A percentile compares a stretch with the other conserved stretches of the same genome.
Conservation (phyloP, 1,284 basidiomycete genomes). For the Tilletia horrida region DNA sequence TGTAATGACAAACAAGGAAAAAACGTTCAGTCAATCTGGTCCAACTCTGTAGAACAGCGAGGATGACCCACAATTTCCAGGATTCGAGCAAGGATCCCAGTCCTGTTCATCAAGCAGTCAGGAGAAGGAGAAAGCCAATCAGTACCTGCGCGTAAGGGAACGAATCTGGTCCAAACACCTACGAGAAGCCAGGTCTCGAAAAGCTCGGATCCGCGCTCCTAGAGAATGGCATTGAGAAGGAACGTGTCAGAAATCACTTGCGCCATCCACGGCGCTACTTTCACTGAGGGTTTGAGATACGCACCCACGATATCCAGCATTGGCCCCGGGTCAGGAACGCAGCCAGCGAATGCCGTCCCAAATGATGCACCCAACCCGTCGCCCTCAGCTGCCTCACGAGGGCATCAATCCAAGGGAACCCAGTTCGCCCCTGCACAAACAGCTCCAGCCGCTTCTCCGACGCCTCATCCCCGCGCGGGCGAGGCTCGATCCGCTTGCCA, state of each 20-base stretch:
- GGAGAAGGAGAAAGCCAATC: constrained; percentile 20
- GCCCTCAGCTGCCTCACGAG: constrained; percentile 59
- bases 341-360: constrained; percentile 61
- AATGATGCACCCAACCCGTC: constrained; percentile 58
- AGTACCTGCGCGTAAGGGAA: neutral
- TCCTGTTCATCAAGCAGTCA: constrained; percentile 35
- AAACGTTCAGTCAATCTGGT: no score
- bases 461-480: constrained; percentile 56
- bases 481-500: constrained; percentile 54
- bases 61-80: constrained; percentile 56
- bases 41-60: neutral
- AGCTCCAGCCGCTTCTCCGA: constrained; percentile 57
- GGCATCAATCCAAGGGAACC: constrained; percentile 61
- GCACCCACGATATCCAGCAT: constrained; percentile 61
- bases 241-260: no score
- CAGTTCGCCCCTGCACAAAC: constrained; percentile 58
- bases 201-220: constrained; percentile 61
- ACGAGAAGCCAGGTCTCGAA: constrained; percentile 56
- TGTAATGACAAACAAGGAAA: no score
- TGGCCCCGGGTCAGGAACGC: constrained; percentile 62
- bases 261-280: no score
- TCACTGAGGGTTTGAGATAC: no score
- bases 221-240: no score
- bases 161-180: neutral
- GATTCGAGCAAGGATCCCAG: constrained; percentile 58